Conservation (phyloP, 495 filamentous ascomycete species). For the Ramalina peruviana region DNA sequence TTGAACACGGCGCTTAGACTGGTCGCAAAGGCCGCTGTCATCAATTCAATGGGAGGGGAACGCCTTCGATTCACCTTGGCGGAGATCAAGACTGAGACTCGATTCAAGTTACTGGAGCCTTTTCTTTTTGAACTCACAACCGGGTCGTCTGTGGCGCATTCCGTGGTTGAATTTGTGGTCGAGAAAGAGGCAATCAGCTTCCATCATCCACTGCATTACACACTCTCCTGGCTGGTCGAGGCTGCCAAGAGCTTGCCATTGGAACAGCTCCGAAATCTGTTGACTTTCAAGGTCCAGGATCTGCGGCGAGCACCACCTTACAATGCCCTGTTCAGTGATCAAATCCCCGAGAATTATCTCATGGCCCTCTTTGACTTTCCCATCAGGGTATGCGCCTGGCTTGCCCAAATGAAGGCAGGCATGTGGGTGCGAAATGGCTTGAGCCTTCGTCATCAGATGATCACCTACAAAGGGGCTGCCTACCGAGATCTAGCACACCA, state of each 20-base stretch:
- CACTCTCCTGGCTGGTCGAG: conserved; percentile 92
- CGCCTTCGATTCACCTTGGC: conserved; percentile 71
- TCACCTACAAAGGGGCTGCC: conserved; percentile 74
- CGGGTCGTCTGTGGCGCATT: conserved; percentile 28
- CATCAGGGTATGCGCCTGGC: conserved; percentile 83
- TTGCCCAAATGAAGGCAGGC: conserved; percentile 92
- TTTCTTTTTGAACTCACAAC: conserved; percentile 62
- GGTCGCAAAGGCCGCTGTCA: conserved; percentile 61
- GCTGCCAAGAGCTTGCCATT: conserved; percentile 63
- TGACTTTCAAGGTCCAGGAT: conserved; percentile 48
- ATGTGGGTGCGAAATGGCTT: conserved; percentile 99
- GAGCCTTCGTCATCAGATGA: conserved; percentile 86
- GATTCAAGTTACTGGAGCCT: conserved; percentile 60
- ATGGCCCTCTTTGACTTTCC: conserved; percentile 87
- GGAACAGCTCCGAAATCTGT: conserved; percentile 46
- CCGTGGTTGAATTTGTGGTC: conserved; percentile 75
- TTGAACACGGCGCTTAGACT: conserved; percentile 60
- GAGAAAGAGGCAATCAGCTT: conserved; percentile 88
- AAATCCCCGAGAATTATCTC: conserved; percentile 54
- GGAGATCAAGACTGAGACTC: conserved; percentile 72
- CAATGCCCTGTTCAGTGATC: conserved; percentile 29
- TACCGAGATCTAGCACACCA: conserved; percentile 86
- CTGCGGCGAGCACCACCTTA: conserved; percentile 40
- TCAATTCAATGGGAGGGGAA: conserved; percentile 82
- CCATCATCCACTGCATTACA: conserved; percentile 94